Conservation (phyloP, 352 stramenopile genomes). For the Blastocystis sp. region DNA sequence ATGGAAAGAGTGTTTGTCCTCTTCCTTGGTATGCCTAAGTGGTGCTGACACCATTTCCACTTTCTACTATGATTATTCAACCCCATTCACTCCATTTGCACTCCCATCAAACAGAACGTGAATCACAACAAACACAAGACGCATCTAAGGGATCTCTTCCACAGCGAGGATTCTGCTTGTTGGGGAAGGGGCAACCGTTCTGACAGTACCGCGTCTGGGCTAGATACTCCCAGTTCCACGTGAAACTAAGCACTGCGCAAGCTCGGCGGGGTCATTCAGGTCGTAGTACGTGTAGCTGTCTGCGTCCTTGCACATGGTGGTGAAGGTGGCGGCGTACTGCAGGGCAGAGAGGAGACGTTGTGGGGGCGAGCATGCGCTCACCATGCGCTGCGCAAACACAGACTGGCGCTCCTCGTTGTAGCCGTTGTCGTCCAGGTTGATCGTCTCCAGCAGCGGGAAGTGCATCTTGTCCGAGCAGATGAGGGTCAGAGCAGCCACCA, state of each 20-base stretch:
- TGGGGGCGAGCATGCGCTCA: neutral
- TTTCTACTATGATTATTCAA: too few species aligned
- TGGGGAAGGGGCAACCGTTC: conserved; percentile 1
- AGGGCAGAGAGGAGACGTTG: conserved; percentile 2
- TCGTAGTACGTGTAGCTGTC: conserved; percentile 43
- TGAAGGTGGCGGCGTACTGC: neutral
- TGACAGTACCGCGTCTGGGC: neutral
- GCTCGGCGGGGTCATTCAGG: neutral
- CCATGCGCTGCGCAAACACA: neutral
- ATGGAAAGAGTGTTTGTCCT: too few species aligned
- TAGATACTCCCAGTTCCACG: conserved; percentile 14
- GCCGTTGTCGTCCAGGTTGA: conserved; percentile 22
- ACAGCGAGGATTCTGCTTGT: neutral
- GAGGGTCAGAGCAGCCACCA: neutral
- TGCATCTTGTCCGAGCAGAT: conserved; percentile 33
- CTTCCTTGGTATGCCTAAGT: too few species aligned
- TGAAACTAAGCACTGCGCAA: conserved; percentile 28
- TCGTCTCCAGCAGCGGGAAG: neutral
- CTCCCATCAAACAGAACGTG: too few species aligned
- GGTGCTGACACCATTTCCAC: too few species aligned
- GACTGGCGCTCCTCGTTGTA: conserved; percentile 8
- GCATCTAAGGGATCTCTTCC: too few species aligned
- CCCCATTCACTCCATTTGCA: too few species aligned
- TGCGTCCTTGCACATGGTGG: neutral
- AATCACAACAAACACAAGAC: too few species aligned